Conservation (phyloP, 495 filamentous ascomycete species). For the Hypoxylon rickii region DNA sequence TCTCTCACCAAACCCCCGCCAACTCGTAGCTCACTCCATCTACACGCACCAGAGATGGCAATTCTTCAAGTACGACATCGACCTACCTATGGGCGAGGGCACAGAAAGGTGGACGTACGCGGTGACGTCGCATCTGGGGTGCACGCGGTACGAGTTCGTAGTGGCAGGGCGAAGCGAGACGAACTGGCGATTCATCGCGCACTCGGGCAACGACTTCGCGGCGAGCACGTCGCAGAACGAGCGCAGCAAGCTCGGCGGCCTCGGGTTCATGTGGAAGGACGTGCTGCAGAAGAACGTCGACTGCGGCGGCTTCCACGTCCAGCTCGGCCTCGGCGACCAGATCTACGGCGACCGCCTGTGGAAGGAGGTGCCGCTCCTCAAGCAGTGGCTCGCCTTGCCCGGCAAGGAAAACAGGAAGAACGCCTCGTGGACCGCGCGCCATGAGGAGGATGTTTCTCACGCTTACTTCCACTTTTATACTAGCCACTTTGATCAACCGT, state of each 20-base stretch:
- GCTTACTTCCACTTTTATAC: constrained; percentile 99
- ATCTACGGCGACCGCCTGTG: constrained; percentile 96
- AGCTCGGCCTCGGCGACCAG: constrained; percentile 89
- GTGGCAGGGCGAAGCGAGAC: constrained; percentile 89
- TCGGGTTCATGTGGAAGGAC: constrained; percentile 98
- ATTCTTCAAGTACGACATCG: constrained; percentile 95
- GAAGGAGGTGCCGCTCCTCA: constrained; percentile 91
- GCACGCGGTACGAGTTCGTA: constrained; percentile 97
- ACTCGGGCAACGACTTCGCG: constrained; percentile 93
- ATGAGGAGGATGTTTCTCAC: constrained; percentile 93
- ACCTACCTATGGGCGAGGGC: constrained; percentile 85
- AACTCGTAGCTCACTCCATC: constrained; percentile 83
- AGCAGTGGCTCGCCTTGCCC: constrained; percentile 88
- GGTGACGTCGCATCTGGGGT: constrained; percentile 94
- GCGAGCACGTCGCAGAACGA: constrained; percentile 84
- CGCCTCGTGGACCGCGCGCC: constrained; percentile 84
- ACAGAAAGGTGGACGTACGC: constrained; percentile 97
- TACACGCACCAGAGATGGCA: constrained; percentile 89
- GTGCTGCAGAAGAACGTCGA: constrained; percentile 97
- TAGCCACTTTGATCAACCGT: constrained; percentile 94
- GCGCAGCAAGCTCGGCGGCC: constrained; percentile 78
- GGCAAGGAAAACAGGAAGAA: constrained; percentile 92
- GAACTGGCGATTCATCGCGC: constrained; percentile 95
- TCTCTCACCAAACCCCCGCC: constrained; percentile 88
- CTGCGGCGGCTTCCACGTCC: constrained; percentile 91